These are phyloP conservation scores for Starmerella sirachaensis DNA, from an alignment of 805 yeast species.

Conservation along the genomic window DNA sequence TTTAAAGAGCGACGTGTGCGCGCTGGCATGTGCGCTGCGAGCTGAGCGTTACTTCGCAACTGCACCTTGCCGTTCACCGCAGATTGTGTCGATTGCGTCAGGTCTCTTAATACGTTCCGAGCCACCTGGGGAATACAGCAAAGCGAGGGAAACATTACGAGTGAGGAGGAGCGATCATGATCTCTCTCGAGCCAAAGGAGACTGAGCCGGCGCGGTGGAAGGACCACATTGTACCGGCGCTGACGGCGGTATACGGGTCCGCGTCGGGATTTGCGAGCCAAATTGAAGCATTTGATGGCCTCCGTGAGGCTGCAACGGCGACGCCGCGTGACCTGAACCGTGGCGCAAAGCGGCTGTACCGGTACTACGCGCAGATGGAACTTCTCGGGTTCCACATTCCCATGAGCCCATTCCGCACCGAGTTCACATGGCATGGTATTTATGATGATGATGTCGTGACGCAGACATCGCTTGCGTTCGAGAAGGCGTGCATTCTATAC, in stretches of 20 bases:
- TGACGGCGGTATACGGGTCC: slow-evolving; percentile 51
- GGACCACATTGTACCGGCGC: slow-evolving; percentile 45
- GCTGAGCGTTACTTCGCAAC: no score
- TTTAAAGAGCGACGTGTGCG: no score
- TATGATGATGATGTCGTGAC: slow-evolving; percentile 38
- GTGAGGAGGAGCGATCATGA: no score
- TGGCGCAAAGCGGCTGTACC: no score
- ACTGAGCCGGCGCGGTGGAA: slow-evolving; percentile 58
- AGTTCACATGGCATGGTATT: slow-evolving; percentile 73
- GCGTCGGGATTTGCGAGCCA: slow-evolving; percentile 48
- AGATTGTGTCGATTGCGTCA: no score
- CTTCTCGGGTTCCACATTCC: slow-evolving; percentile 69
- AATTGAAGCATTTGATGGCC: slow-evolving; percentile 40
- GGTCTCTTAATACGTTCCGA: no score
- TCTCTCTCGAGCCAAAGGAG: slow-evolving; percentile 31
- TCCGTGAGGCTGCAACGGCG: slow-evolving; percentile 44
- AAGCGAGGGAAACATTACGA: no score
- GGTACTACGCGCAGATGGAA: slow-evolving; percentile 73
- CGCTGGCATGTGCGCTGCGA: no score
- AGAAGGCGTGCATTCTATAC: slow-evolving; percentile 73
- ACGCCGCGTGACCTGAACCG: slow-evolving; percentile 42
- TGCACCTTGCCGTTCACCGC: no score
- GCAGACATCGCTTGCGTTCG: slow-evolving; percentile 78
- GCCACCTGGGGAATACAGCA: no score
- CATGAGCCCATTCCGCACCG: slow-evolving; percentile 32